These are phyloP conservation scores for Beauveria rudraprayagi DNA, from an alignment of 2,329 filamentous ascomycete genomes.

Conservation along the genomic window DNA sequence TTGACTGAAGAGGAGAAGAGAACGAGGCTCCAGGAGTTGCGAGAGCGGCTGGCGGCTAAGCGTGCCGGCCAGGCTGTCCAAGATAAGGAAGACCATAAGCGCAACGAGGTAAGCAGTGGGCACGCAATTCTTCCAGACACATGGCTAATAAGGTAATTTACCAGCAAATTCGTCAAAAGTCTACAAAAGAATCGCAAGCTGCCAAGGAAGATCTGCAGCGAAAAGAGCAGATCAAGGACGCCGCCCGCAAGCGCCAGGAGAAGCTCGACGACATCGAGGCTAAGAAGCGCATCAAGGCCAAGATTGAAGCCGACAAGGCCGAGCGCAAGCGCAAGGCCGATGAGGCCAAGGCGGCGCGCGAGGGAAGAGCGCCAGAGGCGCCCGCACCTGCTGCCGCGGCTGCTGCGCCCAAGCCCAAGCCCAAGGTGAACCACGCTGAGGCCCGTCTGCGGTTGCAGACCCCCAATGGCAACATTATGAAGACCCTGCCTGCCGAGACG, in stretches of 20 bases:
- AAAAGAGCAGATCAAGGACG: constrained; percentile 90
- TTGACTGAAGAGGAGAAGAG: constrained; percentile 89
- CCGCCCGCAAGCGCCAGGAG: constrained; percentile 76
- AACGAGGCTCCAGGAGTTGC: constrained; percentile 66
- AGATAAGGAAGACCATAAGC: constrained; percentile 75
- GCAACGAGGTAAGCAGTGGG: constrained; percentile 61
- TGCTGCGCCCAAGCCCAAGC: constrained; percentile 44
- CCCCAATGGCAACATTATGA: constrained; percentile 63
- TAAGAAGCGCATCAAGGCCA: constrained; percentile 81
- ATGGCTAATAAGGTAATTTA: constrained; percentile 11
- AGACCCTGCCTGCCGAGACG: constrained; percentile 81
- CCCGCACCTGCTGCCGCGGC: constrained; percentile 32
- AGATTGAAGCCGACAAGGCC: constrained; percentile 91
- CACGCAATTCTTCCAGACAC: background rate
- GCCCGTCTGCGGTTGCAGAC: constrained; percentile 78
- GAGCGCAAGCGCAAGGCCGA: constrained; percentile 81
- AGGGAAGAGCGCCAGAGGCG: constrained; percentile 53
- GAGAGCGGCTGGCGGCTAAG: constrained; percentile 65
- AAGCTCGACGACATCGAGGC: constrained; percentile 79
- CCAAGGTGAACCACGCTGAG: constrained; percentile 67
- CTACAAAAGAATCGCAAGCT: constrained; percentile 81
- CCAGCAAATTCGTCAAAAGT: constrained; percentile 69
- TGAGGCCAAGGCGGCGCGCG: constrained; percentile 74
- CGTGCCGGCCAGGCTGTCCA: constrained; percentile 56
- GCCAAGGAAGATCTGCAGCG: constrained; percentile 80